These are phyloP conservation scores for Sambucus nigra DNA, from an alignment of 129 eudicot genomes.

Conservation along the genomic window DNA sequence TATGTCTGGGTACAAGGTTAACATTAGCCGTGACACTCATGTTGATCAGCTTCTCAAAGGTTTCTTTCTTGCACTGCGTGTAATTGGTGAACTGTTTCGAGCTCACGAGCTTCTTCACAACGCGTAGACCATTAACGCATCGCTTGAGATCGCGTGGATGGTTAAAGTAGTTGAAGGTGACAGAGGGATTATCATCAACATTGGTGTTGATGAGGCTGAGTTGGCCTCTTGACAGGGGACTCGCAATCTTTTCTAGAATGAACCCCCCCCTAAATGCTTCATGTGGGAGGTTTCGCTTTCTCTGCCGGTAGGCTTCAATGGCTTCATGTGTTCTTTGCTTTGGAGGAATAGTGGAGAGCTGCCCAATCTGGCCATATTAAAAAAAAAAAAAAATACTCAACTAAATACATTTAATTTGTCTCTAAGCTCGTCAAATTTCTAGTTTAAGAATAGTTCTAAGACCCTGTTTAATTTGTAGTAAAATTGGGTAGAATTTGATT, in stretches of 20 bases:
- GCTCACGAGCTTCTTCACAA: conserved; percentile 52
- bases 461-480: too few species aligned
- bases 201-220: conserved; percentile 56
- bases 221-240: conserved; percentile 66
- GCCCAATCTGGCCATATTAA: conserved; percentile 54
- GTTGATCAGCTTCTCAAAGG: conserved; percentile 47
- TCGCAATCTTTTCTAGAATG: conserved; percentile 61
- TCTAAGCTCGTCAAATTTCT: background rate
- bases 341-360: conserved; percentile 80
- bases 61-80: conserved; percentile 23
- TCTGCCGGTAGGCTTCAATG: conserved; percentile 41
- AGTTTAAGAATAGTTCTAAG: background rate
- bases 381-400: too few species aligned
- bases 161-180: conserved; percentile 86
- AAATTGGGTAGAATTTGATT: too few species aligned
- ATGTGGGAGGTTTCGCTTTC: conserved; percentile 50
- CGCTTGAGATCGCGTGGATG: conserved; percentile 52
- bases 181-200: conserved; percentile 56
- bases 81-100: conserved; percentile 40
- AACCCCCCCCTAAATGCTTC: conserved; percentile 84
- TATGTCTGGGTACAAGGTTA: conserved; percentile 66
- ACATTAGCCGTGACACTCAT: conserved; percentile 70
- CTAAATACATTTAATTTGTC: background rate
- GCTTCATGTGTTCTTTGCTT: conserved; percentile 58
- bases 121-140: conserved; percentile 60